These are phyloP conservation scores for Populus alba DNA, from an alignment of 345 rosid species.

Conservation along the genomic window DNA sequence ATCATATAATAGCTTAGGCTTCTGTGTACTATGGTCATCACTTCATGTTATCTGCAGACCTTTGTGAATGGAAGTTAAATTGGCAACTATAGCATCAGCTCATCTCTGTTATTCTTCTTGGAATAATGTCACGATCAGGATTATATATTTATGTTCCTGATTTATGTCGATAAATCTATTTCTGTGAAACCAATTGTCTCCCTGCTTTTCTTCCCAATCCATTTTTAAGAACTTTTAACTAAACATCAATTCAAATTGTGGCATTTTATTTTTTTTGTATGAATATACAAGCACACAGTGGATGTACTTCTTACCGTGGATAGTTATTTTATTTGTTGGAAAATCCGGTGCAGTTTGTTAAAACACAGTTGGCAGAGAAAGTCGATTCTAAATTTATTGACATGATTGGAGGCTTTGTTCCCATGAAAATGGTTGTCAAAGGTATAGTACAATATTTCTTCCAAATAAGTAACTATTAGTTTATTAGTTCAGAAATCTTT, in stretches of 20 bases:
- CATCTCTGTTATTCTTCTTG: not conserved
- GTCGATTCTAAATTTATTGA: slow-evolving; percentile 30
- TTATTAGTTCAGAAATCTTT: not conserved
- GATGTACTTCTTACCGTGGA: not conserved
- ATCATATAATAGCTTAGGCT: not conserved
- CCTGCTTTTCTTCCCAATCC: not conserved
- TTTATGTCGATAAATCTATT: slow-evolving; percentile 3
- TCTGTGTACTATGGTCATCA: not conserved
- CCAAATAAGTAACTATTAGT: not conserved
- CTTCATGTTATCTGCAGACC: not conserved
- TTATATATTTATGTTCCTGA: not conserved
- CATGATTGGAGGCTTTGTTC: slow-evolving; percentile 67
- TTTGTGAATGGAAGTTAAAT: not conserved
- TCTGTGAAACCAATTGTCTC: not conserved
- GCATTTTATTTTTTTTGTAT: not conserved
- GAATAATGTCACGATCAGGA: no score
- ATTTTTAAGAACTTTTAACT: not conserved
- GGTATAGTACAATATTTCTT: slow-evolving; percentile 36
- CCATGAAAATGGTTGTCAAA: slow-evolving; percentile 71
- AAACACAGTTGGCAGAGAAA: slow-evolving; percentile 54
- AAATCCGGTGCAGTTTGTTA: slow-evolving; percentile 66
- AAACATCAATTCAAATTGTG: not conserved
- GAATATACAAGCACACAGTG: not conserved
- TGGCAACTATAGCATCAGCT: not conserved
- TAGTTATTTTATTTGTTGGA: not conserved